Evolutionary conservation across 176 grass and related monocot species (phyloP).

Genomic region (Avena insularis): DNA sequence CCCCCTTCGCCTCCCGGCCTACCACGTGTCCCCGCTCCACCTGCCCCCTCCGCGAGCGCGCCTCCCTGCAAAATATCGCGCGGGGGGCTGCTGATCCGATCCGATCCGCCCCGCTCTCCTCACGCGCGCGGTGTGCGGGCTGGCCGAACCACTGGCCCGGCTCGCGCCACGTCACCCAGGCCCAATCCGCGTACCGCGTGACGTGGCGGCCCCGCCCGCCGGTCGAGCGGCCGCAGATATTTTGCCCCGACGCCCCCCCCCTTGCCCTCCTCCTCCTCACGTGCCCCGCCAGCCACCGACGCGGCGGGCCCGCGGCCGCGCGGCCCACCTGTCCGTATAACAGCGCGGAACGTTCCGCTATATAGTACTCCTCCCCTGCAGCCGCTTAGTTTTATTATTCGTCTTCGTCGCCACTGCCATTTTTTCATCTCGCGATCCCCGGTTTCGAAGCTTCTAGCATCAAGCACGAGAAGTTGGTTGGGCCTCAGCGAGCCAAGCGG

Average conservation of each 20-base stretch:
- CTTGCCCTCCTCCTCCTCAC: background rate
- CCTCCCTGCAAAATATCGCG: slow-evolving; percentile 50
- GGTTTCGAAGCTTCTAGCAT: background rate
- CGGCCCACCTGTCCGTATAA: slow-evolving; percentile 44
- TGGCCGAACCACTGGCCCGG: slow-evolving; percentile 45
- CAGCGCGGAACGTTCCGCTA: rapidly evolving
- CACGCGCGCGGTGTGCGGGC: background rate
- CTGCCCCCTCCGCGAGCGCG: background rate
- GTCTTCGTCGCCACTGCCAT: slow-evolving; percentile 1
- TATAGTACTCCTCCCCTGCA: background rate
- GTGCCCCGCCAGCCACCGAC: slow-evolving; percentile 11
- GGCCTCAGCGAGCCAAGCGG: background rate
- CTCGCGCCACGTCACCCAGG: slow-evolving; percentile 39
- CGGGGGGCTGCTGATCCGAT: background rate
- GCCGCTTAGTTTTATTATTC: background rate
- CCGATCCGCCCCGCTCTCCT: background rate
- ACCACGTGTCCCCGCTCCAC: slow-evolving; percentile 43
- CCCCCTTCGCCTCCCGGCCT: background rate
- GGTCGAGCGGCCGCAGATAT: slow-evolving; percentile 52
- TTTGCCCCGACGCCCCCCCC: background rate
- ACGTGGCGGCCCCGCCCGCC: slow-evolving; percentile 61
- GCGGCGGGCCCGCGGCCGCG: rapidly evolving
- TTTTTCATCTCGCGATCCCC: slow-evolving; percentile 27
- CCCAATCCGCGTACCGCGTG: slow-evolving; percentile 15
- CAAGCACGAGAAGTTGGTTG: background rate